phyloP scores from a whole-genome alignment of 1,139 yeast genomes.

The Blastobotrys illinoisensis region DNA sequence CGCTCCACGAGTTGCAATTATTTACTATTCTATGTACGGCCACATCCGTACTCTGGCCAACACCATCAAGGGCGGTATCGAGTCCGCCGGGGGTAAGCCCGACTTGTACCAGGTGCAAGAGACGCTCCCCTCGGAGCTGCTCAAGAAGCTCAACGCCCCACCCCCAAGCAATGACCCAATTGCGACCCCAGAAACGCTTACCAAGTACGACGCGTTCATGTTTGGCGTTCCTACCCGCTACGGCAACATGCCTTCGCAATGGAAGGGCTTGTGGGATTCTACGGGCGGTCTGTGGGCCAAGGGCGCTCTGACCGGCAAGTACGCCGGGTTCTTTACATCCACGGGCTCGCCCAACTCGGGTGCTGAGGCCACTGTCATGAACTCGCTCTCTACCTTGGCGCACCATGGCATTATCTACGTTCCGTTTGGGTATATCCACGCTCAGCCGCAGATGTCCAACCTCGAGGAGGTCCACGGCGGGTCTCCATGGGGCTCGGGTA shows the following conservation, averaged over 20 bases:
- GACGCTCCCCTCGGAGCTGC: conserved; percentile 47
- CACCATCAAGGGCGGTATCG: conserved; percentile 51
- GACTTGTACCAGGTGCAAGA: conserved; percentile 58
- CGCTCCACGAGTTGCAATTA: conserved; percentile 29
- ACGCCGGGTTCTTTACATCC: conserved; percentile 52
- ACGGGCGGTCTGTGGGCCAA: conserved; percentile 57
- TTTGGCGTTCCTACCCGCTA: conserved; percentile 63
- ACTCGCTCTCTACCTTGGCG: conserved; percentile 46
- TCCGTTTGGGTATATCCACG: conserved; percentile 55
- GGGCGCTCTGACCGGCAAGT: conserved; percentile 53
- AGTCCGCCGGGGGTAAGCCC: conserved; percentile 56
- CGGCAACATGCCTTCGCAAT: conserved; percentile 60
- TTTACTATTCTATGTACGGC: conserved; percentile 60
- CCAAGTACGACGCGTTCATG: conserved; percentile 52
- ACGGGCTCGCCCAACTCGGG: conserved; percentile 63
- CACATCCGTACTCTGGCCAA: conserved; percentile 53
- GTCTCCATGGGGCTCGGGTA: conserved; percentile 70
- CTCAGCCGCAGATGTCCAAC: conserved; percentile 47
- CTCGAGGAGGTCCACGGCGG: conserved; percentile 63
- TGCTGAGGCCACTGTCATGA: conserved; percentile 51
- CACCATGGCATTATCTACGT: conserved; percentile 62
- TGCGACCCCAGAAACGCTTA: conserved; percentile 47
- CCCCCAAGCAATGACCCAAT: conserved; percentile 48
- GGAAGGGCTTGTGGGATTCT: conserved; percentile 57
- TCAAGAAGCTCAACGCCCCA: conserved; percentile 46